These are phyloP conservation scores for Colletotrichum liriopes DNA, from an alignment of 2,329 filamentous ascomycete species.

Conservation along the genomic window DNA sequence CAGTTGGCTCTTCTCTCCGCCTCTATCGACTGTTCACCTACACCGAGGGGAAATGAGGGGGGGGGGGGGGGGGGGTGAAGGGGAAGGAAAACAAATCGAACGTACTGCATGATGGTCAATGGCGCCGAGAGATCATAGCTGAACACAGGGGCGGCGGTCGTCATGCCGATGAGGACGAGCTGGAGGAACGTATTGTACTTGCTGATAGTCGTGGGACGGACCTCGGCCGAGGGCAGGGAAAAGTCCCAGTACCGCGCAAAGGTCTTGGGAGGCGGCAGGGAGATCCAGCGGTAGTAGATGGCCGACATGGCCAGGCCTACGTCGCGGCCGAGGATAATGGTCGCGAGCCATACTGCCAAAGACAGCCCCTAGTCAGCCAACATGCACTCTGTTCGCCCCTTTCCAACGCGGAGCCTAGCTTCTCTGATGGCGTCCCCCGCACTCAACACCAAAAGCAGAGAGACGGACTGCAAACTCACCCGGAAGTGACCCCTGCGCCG, in stretches of 20 bases:
- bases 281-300: slow-evolving; percentile 97
- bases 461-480: slow-evolving; percentile 63
- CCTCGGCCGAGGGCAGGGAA: slow-evolving; percentile 88
- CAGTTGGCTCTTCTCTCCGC: neutral
- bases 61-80: no score
- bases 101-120: slow-evolving; percentile 77
- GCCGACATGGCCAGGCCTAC: slow-evolving; percentile 86
- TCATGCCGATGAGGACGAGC: slow-evolving; percentile 86
- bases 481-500: slow-evolving; percentile 86
- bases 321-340: slow-evolving; percentile 92
- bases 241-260: slow-evolving; percentile 98
- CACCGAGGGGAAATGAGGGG: no score
- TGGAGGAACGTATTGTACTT: slow-evolving; percentile 97
- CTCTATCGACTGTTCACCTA: no score
- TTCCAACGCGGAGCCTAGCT: no score
- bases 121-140: slow-evolving; percentile 68
- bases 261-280: slow-evolving; percentile 92
- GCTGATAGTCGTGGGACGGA: slow-evolving; percentile 86
- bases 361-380: slow-evolving; percentile 14
- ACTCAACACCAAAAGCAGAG: neutral
- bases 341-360: slow-evolving; percentile 82
- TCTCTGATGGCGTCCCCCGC: neutral
- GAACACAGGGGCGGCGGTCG: slow-evolving; percentile 85
- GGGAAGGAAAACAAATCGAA: slow-evolving; percentile 44
- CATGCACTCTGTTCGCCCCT: neutral